Conservation (phyloP, 1,139 yeast genomes). For the Diutina neorugosa region DNA sequence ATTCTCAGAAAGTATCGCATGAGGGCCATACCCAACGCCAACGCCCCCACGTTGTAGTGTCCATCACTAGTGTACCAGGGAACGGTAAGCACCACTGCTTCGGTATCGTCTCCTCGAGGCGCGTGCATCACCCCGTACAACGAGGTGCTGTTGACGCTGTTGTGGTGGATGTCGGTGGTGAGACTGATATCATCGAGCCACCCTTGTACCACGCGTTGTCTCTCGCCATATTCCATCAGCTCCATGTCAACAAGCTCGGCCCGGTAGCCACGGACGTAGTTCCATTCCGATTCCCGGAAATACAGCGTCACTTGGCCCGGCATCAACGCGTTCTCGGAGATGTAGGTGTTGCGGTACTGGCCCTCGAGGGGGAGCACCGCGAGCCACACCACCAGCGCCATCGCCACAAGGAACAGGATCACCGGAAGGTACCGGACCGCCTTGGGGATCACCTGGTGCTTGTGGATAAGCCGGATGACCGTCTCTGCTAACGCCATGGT, state of each 20-base stretch:
- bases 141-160: conserved; percentile 13
- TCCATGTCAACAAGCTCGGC: conserved; percentile 27
- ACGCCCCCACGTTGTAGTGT: conserved; percentile 66
- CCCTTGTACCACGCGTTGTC: conserved; percentile 30
- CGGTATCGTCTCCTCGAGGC: conserved; percentile 93
- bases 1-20: conserved; percentile 72
- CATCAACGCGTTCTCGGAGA: conserved; percentile 92
- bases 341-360: conserved; percentile 70
- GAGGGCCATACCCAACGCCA: conserved; percentile 59
- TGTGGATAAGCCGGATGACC: conserved; percentile 24
- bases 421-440: conserved; percentile 45
- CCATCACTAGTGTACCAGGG: conserved; percentile 66
- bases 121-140: conserved; percentile 77
- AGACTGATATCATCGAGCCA: conserved; percentile 72
- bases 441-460: conserved; percentile 48
- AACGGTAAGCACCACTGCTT: conserved; percentile 82
- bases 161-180: conserved; percentile 38
- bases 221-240: conserved; percentile 22
- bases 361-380: conserved; percentile 69
- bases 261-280: conserved; percentile 75
- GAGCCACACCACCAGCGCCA: conserved; percentile 58
- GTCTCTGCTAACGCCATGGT: conserved; percentile 51
- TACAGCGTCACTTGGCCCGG: conserved; percentile 93
- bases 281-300: conserved; percentile 93
- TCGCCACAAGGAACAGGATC: conserved; percentile 46